These are phyloP conservation scores for Phytopythium vexans DNA, from an alignment of 352 stramenopile genomes.

Conservation along the genomic window DNA sequence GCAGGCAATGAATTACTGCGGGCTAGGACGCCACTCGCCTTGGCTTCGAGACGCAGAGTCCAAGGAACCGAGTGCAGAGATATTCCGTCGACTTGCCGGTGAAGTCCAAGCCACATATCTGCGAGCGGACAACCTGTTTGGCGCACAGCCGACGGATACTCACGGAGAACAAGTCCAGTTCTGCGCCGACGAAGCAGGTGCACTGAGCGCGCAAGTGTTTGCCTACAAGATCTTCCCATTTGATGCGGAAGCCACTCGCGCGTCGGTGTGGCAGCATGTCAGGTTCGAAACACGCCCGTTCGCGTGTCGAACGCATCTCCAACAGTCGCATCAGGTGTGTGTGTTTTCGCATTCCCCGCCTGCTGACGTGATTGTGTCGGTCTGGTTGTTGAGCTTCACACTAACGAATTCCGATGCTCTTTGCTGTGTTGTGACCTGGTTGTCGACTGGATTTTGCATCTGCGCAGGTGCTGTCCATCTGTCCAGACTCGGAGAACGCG, in stretches of 20 bases:
- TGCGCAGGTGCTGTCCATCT: neutral
- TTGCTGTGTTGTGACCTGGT: too few relatives aligned
- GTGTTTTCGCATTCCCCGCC: neutral
- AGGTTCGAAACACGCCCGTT: neutral
- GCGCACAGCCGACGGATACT: neutral
- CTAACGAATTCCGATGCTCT: too few relatives aligned
- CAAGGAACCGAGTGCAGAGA: neutral
- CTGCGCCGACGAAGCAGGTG: neutral
- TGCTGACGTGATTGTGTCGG: neutral
- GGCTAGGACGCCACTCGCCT: neutral
- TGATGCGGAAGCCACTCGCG: neutral
- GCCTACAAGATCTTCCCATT: neutral
- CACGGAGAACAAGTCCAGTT: neutral
- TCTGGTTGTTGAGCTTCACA: neutral
- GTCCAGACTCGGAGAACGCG: neutral
- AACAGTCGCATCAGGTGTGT: neutral
- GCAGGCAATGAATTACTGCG: neutral
- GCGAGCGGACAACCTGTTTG: neutral
- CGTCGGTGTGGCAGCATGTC: neutral
- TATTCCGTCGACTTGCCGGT: neutral
- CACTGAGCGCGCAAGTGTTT: neutral
- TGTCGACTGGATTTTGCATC: too few relatives aligned
- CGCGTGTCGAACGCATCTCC: neutral
- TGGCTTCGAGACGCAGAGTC: too few relatives aligned
- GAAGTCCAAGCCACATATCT: neutral